phyloP scores from a whole-genome alignment of 768 basidiomycete genomes.

The Serendipita sp. region DNA sequence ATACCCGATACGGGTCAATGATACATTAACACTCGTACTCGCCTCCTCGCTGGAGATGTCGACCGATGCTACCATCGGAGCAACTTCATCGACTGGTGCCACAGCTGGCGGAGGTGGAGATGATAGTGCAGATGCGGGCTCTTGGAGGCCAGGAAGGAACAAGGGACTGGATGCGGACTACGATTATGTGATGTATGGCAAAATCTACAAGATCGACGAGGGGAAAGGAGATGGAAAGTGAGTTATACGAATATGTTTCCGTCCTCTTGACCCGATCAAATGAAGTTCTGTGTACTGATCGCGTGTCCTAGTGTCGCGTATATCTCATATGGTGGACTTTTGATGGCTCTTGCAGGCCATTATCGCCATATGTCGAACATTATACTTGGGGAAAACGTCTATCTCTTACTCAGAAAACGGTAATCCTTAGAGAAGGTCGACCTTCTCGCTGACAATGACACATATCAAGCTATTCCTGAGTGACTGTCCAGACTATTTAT shows the following conservation, averaged over 20 bases:
- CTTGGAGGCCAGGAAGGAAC: conserved; percentile 71
- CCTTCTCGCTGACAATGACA: too few species aligned
- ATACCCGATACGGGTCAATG: conserved; percentile 50
- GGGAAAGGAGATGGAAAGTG: conserved; percentile 74
- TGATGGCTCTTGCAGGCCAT: conserved; percentile 86
- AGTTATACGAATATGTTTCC: conserved; percentile 18
- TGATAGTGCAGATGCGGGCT: conserved; percentile 53
- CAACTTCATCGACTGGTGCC: conserved; percentile 19
- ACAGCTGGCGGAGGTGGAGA: conserved; percentile 36
- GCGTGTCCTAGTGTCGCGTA: conserved; percentile 62
- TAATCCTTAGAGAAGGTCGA: background rate
- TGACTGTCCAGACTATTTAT: too few species aligned
- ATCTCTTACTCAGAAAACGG: conserved; percentile 53
- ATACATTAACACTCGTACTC: conserved; percentile 72
- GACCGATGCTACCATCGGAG: background rate
- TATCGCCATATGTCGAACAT: conserved; percentile 85
- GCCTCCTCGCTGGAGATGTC: conserved; percentile 45
- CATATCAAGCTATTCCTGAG: too few species aligned
- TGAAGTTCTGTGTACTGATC: conserved; percentile 10
- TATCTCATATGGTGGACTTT: conserved; percentile 86
- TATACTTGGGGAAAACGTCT: conserved; percentile 86
- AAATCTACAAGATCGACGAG: conserved; percentile 96
- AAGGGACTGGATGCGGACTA: conserved; percentile 85
- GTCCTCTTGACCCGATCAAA: background rate
- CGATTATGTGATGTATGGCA: conserved; percentile 99